Conservation (phyloP, 169 alveolate species). For the Eimeria falciformis region DNA sequence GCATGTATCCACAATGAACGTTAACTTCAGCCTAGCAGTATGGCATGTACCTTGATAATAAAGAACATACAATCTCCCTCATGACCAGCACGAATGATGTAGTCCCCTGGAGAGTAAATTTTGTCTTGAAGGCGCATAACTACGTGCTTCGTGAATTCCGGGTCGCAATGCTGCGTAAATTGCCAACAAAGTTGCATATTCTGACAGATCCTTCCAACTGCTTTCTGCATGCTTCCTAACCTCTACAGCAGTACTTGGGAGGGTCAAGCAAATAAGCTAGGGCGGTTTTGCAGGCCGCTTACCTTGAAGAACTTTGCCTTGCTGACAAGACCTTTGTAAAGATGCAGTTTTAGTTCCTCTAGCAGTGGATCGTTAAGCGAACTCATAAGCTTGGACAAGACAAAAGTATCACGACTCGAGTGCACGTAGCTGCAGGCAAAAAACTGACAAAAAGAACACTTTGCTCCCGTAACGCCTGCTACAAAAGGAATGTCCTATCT, state of each 20-base stretch:
- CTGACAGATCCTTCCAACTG: no score
- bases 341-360: conserved; percentile 60
- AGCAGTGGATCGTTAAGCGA: conserved; percentile 62
- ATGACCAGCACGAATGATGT: conserved; percentile 68
- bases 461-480: neutral
- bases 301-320: conserved; percentile 61
- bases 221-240: no score
- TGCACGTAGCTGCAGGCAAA: conserved; percentile 40
- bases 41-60: conserved; percentile 37
- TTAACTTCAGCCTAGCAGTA: neutral
- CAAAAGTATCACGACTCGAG: conserved; percentile 54
- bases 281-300: neutral
- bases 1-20: neutral
- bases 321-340: conserved; percentile 48
- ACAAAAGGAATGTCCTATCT: no score
- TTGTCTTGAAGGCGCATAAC: conserved; percentile 53
- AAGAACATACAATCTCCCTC: conserved; percentile 67
- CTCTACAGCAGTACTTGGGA: no score
- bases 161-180: conserved; percentile 64
- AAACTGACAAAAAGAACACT: neutral
- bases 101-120: conserved; percentile 63
- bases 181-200: no score
- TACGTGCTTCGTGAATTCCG: conserved; percentile 58
- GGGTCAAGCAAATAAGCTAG: no score
- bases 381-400: conserved; percentile 56